These are phyloP conservation scores for Forsythia suspensa DNA, from an alignment of 257 asterid species.

Conservation along the genomic window DNA sequence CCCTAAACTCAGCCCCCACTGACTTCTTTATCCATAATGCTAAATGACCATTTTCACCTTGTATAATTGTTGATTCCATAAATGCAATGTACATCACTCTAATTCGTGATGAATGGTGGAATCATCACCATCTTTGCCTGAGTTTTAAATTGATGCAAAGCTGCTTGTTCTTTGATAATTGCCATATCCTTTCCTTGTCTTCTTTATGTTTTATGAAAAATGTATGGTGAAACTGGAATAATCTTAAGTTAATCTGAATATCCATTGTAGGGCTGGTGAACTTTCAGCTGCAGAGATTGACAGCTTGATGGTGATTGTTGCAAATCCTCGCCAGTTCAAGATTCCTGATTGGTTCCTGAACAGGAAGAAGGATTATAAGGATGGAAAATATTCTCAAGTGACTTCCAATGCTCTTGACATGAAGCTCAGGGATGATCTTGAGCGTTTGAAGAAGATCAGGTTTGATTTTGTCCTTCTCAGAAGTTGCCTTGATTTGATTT, in stretches of 20 bases:
- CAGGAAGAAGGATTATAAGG: slow-evolving; percentile 64
- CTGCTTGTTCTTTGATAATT: not conserved
- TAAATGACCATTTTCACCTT: not conserved
- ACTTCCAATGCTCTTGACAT: slow-evolving; percentile 59
- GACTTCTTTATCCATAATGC: not conserved
- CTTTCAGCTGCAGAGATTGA: slow-evolving; percentile 53
- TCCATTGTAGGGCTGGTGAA: slow-evolving; percentile 47
- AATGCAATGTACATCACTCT: not conserved
- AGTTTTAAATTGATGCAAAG: not conserved
- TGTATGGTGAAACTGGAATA: not conserved
- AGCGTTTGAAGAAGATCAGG: slow-evolving; percentile 65
- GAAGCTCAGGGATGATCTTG: slow-evolving; percentile 67
- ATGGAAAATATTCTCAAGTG: slow-evolving; percentile 53
- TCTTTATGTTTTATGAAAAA: not conserved
- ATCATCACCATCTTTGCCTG: not conserved
- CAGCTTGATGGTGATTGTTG: slow-evolving; percentile 51
- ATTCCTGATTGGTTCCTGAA: slow-evolving; percentile 61
- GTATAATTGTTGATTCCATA: not conserved
- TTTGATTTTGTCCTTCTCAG: not conserved
- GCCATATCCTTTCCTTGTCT: not conserved
- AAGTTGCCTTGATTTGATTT: not conserved
- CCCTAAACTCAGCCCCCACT: not conserved
- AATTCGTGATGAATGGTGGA: too few relatives aligned
- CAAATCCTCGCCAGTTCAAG: slow-evolving; percentile 57
- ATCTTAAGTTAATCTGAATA: not conserved